Evolutionary conservation across 139 green algal species (phyloP).

Genomic region (Tetradesmus obliquus): DNA sequence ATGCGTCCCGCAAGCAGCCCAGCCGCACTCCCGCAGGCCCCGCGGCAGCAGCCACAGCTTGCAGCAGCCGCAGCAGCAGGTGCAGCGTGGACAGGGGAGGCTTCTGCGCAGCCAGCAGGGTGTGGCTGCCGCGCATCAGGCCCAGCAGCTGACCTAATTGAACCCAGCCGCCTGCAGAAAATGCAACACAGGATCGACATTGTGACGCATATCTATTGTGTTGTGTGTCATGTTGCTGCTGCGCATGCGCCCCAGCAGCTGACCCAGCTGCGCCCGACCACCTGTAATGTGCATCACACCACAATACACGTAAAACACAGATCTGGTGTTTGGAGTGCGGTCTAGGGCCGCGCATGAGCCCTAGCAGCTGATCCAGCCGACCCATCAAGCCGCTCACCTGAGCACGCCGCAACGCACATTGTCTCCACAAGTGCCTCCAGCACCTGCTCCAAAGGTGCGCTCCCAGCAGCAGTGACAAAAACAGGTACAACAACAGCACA

Average conservation of each 20-base stretch:
- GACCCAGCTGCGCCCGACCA: conserved; percentile 8
- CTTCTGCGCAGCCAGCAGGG: conserved; percentile 16
- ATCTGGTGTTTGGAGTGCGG: not conserved
- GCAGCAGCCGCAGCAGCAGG: conserved; percentile 29
- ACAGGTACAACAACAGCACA: no score
- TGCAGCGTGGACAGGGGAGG: not conserved
- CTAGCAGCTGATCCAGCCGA: not conserved
- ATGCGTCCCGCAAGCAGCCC: not conserved
- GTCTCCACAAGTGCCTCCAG: conserved; percentile 13
- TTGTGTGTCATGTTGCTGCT: not conserved
- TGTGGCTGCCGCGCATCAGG: conserved; percentile 13
- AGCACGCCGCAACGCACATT: conserved; percentile 3
- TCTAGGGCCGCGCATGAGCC: not conserved
- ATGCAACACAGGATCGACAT: not conserved
- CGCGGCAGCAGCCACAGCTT: not conserved
- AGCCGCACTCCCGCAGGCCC: not conserved
- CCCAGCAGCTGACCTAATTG: conserved; percentile 26
- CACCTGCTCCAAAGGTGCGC: not conserved
- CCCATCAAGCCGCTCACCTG: not conserved
- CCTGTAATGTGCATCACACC: not conserved
- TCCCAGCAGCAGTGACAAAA: not conserved
- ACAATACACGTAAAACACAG: not conserved
- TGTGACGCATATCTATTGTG: no score
- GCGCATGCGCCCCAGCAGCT: conserved; percentile 18
- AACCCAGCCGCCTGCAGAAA: conserved; percentile 9